Evolutionary conservation across 1,284 basidiomycete genomes (phyloP).

Genomic region (Rhodotorula mucilaginosa): DNA sequence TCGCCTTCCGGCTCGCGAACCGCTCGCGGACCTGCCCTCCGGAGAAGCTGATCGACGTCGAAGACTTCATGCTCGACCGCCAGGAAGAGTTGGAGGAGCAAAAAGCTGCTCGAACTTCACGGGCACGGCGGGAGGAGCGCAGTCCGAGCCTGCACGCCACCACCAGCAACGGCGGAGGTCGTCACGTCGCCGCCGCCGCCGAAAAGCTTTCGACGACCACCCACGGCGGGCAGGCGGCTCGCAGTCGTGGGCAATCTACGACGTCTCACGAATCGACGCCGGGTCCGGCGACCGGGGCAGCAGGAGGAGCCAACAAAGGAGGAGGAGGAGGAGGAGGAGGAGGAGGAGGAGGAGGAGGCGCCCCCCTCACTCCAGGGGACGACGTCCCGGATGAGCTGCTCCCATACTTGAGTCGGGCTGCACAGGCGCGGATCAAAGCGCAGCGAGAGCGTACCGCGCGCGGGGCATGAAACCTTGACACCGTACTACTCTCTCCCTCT

Average conservation of each 20-base stretch:
- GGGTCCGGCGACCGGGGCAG: neutral
- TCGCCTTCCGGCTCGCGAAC: conserved; percentile 22
- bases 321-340: neutral
- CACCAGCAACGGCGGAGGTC: neutral
- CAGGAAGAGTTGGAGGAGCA: neutral
- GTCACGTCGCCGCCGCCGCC: neutral
- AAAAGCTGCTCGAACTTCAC: neutral
- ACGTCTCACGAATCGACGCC: conserved; percentile 1
- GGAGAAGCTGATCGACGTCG: conserved; percentile 18
- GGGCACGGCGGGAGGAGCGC: neutral
- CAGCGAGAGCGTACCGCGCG: neutral
- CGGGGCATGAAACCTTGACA: too few species aligned
- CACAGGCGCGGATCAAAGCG: conserved; percentile 16
- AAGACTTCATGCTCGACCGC: conserved; percentile 20
- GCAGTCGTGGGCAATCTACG: neutral
- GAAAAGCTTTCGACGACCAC: neutral
- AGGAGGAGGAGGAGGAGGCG: neutral
- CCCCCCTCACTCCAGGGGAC: neutral
- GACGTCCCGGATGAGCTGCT: conserved; percentile 26
- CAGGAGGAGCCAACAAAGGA: neutral
- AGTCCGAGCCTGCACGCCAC: conserved; percentile 1
- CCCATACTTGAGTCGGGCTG: conserved; percentile 14
- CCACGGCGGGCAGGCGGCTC: neutral
- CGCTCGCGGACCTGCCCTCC: conserved; percentile 9
- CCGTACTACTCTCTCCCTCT: too few species aligned